Percentiles rank a stretch among this genome's conserved stretches.
phyloP scores from a whole-genome alignment of 108 stramenopile genomes.

The Nitzschia sp. region DNA sequence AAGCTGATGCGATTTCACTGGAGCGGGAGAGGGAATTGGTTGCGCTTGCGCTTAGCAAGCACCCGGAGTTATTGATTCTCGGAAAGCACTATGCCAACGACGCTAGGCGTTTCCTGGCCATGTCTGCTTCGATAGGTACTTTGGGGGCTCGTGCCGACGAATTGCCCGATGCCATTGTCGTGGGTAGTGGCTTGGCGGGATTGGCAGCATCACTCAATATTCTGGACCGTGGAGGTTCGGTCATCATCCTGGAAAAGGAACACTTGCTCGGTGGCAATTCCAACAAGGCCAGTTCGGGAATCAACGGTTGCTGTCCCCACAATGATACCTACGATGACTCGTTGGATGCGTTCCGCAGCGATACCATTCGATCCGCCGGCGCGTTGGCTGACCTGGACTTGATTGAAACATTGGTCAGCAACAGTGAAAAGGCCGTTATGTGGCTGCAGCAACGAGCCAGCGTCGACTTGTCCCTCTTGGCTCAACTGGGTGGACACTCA shows the following conservation, averaged over 20 bases:
- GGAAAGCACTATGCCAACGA: slow-evolving; percentile 75
- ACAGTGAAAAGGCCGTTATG: slow-evolving; percentile 73
- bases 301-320: slow-evolving; percentile 85
- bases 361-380: slow-evolving; percentile 85
- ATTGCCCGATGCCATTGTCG: slow-evolving; percentile 85
- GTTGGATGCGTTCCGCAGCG: slow-evolving; percentile 72
- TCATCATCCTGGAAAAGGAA: slow-evolving; percentile 88
- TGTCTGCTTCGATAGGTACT: slow-evolving; percentile 51
- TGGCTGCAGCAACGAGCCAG: slow-evolving; percentile 85
- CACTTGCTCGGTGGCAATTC: slow-evolving; percentile 90
- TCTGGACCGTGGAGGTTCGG: slow-evolving; percentile 84
- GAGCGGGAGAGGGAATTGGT: slow-evolving; percentile 70
- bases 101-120: slow-evolving; percentile 55
- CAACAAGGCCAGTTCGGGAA: slow-evolving; percentile 92
- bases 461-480: slow-evolving; percentile 79
- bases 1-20: slow-evolving; percentile 53
- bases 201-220: slow-evolving; percentile 85
- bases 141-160: not conserved
- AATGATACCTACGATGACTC: slow-evolving; percentile 66
- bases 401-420: slow-evolving; percentile 71
- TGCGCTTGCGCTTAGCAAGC: slow-evolving; percentile 57
- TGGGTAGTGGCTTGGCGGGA: slow-evolving; percentile 92
- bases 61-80: slow-evolving; percentile 74
- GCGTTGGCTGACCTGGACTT: slow-evolving; percentile 59
- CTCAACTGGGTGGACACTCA: slow-evolving; percentile 92